phyloP scores from a whole-genome alignment of 164 flowering plant species.

The Euptelea pleiosperma region DNA sequence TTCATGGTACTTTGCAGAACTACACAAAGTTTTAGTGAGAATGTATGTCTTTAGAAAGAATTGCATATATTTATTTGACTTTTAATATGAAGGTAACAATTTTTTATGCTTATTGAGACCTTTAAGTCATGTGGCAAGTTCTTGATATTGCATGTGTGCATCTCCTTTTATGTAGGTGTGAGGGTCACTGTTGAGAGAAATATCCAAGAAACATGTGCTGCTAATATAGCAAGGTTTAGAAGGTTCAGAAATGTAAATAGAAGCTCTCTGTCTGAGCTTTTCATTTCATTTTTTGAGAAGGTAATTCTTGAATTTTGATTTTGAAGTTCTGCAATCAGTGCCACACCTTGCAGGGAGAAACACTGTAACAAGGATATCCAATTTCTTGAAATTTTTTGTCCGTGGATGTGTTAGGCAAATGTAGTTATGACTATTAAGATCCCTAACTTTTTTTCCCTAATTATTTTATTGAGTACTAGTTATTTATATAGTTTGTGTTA shows the following conservation, averaged over 20 bases:
- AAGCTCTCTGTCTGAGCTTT: conserved; percentile 68
- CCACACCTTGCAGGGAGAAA: background rate
- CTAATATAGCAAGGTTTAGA: conserved; percentile 51
- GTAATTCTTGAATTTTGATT: conserved; percentile 31
- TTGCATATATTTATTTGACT: background rate
- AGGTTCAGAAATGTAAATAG: conserved; percentile 37
- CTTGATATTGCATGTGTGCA: background rate
- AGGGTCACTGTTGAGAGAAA: conserved; percentile 45
- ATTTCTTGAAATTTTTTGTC: too few relatives aligned
- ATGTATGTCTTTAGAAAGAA: background rate
- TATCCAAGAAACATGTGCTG: conserved; percentile 43
- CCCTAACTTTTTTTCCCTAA: too few relatives aligned
- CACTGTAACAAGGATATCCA: too few relatives aligned
- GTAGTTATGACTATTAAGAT: too few relatives aligned
- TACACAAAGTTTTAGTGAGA: background rate
- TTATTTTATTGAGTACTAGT: too few relatives aligned
- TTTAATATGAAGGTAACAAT: background rate
- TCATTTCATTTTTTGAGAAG: conserved; percentile 72
- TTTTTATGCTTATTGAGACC: background rate
- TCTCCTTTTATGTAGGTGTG: conserved; percentile 48
- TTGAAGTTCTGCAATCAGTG: background rate
- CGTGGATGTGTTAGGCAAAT: too few relatives aligned
- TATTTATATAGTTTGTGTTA: too few relatives aligned
- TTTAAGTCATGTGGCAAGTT: background rate
- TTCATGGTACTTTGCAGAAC: conserved; percentile 8